Percentiles rank a stretch among this genome's conserved stretches.
Evolutionary conservation across 1,284 basidiomycete species (phyloP).

Genomic region (Moesziomyces parantarcticus): DNA sequence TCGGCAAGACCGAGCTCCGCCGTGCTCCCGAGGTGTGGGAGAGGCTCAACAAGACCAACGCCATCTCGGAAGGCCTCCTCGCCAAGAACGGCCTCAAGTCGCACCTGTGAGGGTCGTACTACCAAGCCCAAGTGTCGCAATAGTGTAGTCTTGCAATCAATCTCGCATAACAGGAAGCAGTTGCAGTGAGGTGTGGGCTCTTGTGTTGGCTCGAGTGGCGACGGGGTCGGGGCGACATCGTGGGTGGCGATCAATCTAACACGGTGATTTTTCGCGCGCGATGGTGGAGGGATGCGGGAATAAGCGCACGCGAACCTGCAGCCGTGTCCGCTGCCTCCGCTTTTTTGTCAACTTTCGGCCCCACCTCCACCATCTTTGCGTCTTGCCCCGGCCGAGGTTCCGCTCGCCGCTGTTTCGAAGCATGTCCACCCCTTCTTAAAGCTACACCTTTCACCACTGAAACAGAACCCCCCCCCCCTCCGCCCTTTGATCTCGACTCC

Average conservation of each 20-base stretch:
- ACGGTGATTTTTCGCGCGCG: neutral
- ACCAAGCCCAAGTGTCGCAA: too few species aligned
- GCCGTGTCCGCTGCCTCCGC: neutral
- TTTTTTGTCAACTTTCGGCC: too few species aligned
- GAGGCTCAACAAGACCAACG: slow-evolving; percentile 40
- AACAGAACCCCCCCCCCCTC: too few species aligned
- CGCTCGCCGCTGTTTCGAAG: neutral
- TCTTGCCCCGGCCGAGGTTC: neutral
- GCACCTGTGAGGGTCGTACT: slow-evolving; percentile 41
- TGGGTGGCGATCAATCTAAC: too few species aligned
- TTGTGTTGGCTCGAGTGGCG: too few species aligned
- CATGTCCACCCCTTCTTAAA: too few species aligned
- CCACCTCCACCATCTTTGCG: neutral
- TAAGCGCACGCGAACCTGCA: neutral
- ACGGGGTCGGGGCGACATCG: too few species aligned
- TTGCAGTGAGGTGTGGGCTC: too few species aligned
- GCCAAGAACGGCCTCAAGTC: slow-evolving; percentile 51
- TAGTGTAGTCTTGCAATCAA: too few species aligned
- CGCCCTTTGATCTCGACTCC: too few species aligned
- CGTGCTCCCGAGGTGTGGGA: slow-evolving; percentile 53
- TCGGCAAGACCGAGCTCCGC: slow-evolving; percentile 80
- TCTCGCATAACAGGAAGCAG: too few species aligned
- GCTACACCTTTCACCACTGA: too few species aligned
- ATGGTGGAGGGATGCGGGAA: neutral
- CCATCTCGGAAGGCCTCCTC: slow-evolving; percentile 39